These are phyloP conservation scores for Neurospora hispaniola DNA, from an alignment of 495 filamentous ascomycete species.

Conservation along the genomic window DNA sequence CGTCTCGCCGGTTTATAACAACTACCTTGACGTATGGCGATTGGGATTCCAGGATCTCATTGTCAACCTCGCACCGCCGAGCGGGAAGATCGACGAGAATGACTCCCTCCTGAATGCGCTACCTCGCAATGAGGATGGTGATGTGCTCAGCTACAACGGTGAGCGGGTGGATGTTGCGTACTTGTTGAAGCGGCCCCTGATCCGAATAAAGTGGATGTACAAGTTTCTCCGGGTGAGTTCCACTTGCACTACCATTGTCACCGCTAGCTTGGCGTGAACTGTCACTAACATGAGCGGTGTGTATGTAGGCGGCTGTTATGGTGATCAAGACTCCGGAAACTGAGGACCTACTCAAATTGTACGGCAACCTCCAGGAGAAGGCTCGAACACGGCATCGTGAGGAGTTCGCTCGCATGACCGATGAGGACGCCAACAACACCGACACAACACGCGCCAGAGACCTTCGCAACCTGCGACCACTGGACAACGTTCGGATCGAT, in stretches of 20 bases:
- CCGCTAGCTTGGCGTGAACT: background rate
- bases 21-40: constrained; percentile 85
- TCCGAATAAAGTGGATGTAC: constrained; percentile 76
- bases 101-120: constrained; percentile 57
- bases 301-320: constrained; percentile 33
- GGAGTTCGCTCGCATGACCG: constrained; percentile 77
- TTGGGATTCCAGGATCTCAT: constrained; percentile 93
- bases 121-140: constrained; percentile 66
- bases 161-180: constrained; percentile 93
- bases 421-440: constrained; percentile 77
- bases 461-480: constrained; percentile 58
- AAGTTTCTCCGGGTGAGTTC: constrained; percentile 64
- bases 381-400: constrained; percentile 72
- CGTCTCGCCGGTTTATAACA: constrained; percentile 66
- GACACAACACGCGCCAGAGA: constrained; percentile 72
- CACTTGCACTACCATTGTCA: background rate
- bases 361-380: constrained; percentile 62
- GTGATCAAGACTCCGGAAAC: constrained; percentile 20
- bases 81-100: constrained; percentile 36
- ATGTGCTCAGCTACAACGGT: constrained; percentile 65
- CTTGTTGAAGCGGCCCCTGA: constrained; percentile 77
- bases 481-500: constrained; percentile 61
- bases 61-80: constrained; percentile 75
- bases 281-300: background rate
- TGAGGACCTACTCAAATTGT: constrained; percentile 28